Percentiles rank a stretch among this genome's conserved stretches.
phyloP scores from a whole-genome alignment of 129 eudicot genomes.

The Heracleum sosnowskyi region DNA sequence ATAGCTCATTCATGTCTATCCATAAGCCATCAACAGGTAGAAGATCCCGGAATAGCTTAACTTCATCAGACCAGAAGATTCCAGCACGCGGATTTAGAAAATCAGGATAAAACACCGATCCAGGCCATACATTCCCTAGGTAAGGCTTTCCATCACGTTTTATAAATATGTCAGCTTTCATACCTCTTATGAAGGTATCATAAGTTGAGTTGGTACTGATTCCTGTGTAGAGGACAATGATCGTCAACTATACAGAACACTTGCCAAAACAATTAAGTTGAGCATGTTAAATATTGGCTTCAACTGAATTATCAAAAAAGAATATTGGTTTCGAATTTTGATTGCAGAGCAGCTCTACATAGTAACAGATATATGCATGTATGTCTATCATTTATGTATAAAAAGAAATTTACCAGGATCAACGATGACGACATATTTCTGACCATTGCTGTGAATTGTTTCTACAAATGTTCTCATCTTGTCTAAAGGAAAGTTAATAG shows the following conservation, averaged over 20 bases:
- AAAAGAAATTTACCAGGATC: slow-evolving; percentile 61
- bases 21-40: slow-evolving; percentile 77
- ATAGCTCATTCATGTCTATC: slow-evolving; percentile 86
- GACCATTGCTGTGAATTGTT: slow-evolving; percentile 59
- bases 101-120: slow-evolving; percentile 64
- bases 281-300: neutral
- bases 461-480: slow-evolving; percentile 40
- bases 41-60: slow-evolving; percentile 41
- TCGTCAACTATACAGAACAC: neutral
- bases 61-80: slow-evolving; percentile 59
- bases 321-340: too few species aligned
- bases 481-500: slow-evolving; percentile 50
- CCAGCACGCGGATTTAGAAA: slow-evolving; percentile 53
- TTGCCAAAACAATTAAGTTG: neutral
- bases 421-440: slow-evolving; percentile 63
- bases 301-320: too few species aligned
- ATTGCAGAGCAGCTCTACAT: neutral
- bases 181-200: slow-evolving; percentile 67
- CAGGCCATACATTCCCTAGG: slow-evolving; percentile 83
- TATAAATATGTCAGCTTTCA: slow-evolving; percentile 60
- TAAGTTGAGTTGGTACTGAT: slow-evolving; percentile 54
- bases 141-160: slow-evolving; percentile 70
- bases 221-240: slow-evolving; percentile 27
- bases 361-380: neutral
- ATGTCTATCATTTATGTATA: neutral